Base-by-base conservation (phyloP, 1,284 basidiomycete genomes). In the Caloboletus inedulis region DNA sequence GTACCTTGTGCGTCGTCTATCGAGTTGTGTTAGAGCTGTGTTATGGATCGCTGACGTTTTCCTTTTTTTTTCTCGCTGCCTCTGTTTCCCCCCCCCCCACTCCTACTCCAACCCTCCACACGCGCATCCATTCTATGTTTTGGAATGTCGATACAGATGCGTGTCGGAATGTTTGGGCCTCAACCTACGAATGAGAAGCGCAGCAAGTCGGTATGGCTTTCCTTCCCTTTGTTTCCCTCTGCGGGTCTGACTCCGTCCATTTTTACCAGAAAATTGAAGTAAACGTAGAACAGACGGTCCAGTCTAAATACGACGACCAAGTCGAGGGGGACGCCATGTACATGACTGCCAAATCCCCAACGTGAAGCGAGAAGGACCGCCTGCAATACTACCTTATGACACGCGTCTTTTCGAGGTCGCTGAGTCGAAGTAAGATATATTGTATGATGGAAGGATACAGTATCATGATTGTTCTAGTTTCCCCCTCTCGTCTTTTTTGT, bases 191-290 rank as follows among this genome's bases (percentile, higher is more conserved):
- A 55, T 12, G 7, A 51, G 33, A 43, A 40, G 27, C 45, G 25
- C 3, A 18, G 14, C 4, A 25, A 27, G 9, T 47, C 53, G 52
- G 62, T 63, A 21, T 3, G 60, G 61, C 35, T 6, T 23, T 19
- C 13, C 10, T 50, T n/a, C n/a, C 14, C 1, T 12, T 33, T 29
- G 36, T 2, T 10, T 3, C 18, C 35, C 35, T 19, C 18, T 9
- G 10, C 12, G 8, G 31, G 7, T 25, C 5, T 8, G n/a, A n/a
- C n/a, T n/a, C n/a, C n/a, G n/a, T 23, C 23, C 9, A 3, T 10
- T 19, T 25, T 21, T 12, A 4, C 4, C 19, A 39, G 16, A 18
- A 58, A 49, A 58, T 59, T 6, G 37, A 66, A 52, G 62, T 66
- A 10, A 56, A 9, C 10, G 34, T 63, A 29, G 49, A 58, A 16